Evolutionary conservation across 2,329 filamentous ascomycete species (phyloP), one percentile per base, ranked within the genome.

Genomic region (Fusarium palustre): DNA sequence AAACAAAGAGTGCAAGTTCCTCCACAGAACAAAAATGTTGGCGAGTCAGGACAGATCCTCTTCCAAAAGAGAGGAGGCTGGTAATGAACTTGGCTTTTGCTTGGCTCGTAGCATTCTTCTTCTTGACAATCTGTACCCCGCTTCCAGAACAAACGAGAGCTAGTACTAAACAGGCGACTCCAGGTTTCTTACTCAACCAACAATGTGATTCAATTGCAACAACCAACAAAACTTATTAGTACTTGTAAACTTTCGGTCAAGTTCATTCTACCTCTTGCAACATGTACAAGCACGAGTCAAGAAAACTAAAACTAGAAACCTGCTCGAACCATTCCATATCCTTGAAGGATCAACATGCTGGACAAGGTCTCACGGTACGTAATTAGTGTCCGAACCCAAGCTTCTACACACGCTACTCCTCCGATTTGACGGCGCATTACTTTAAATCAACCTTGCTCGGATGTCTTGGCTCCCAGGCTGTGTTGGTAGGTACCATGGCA

Each of bases 291-390:
- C 18, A 46, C 53, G 4, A 30, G 52, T 22, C 49, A 52, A 18
- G n/a, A 39, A 16, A 16, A 11, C 9, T 10, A 36, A 36, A 39
- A 18, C 46, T 53, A 50, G 42, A 59, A 64, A 16, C 47, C 28
- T 25, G 42, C 43, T 56, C 65, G 45, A 68, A 55, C 34, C 36
- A 38, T 33, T 52, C 30, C 36, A 22, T 22, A 38, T 41, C 54
- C 62, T 22, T 54, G 42, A 45, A 10, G 18, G 64, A 68, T 68
- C 65, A 20, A 30, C 64, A 52, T 30, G 22, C 31, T 31, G 25
- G 24, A 18, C 30, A 57, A n/a, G 18, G 46, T 36, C 22, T 39
- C 22, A 41, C 55, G 49, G 46, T 69, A 66, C 66, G 55, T 57
- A 67, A 66, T 55, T 63, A 39, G 31, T 25, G 39, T 31, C 16